phyloP scores from a whole-genome alignment of 2,329 filamentous ascomycete species.

The Raffaelea arxii region DNA sequence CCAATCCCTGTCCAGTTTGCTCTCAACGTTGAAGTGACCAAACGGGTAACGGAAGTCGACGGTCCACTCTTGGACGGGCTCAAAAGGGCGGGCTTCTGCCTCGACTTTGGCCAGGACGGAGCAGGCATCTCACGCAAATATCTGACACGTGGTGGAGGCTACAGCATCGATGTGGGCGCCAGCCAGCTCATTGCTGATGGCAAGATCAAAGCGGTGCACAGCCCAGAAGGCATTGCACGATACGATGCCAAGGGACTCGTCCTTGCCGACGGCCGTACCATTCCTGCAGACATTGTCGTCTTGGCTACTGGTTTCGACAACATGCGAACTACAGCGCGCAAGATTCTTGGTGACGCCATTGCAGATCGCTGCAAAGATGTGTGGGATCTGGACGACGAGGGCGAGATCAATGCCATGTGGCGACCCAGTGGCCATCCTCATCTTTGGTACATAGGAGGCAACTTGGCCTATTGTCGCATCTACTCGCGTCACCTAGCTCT shows the following conservation, averaged over 20 bases:
- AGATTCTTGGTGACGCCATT: conserved; percentile 53
- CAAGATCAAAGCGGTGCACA: conserved; percentile 42
- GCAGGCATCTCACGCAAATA: conserved; percentile 47
- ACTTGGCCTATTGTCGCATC: conserved; percentile 48
- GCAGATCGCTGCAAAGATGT: conserved; percentile 46
- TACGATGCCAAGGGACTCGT: conserved; percentile 28
- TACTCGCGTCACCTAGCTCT: conserved; percentile 43
- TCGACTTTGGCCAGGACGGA: conserved; percentile 45
- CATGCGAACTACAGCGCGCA: conserved; percentile 51
- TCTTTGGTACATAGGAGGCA: conserved; percentile 56
- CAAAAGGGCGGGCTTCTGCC: conserved; percentile 43
- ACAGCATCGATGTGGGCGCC: conserved; percentile 48
- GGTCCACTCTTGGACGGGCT: conserved; percentile 35
- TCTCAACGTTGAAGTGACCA: conserved; percentile 32
- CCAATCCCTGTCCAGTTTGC: conserved; percentile 12
- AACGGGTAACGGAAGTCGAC: conserved; percentile 24
- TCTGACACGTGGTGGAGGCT: conserved; percentile 47
- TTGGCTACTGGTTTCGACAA: conserved; percentile 49
- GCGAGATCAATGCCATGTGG: conserved; percentile 47
- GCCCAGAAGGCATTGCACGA: conserved; percentile 32
- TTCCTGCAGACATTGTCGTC: conserved; percentile 46
- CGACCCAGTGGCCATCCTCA: conserved; percentile 49
- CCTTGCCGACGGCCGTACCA: conserved; percentile 35
- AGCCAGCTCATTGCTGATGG: conserved; percentile 43
- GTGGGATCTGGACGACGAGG: conserved; percentile 48